Base-by-base conservation (phyloP, 352 stramenopile genomes). In the Phytophthora pinifolia region DNA sequence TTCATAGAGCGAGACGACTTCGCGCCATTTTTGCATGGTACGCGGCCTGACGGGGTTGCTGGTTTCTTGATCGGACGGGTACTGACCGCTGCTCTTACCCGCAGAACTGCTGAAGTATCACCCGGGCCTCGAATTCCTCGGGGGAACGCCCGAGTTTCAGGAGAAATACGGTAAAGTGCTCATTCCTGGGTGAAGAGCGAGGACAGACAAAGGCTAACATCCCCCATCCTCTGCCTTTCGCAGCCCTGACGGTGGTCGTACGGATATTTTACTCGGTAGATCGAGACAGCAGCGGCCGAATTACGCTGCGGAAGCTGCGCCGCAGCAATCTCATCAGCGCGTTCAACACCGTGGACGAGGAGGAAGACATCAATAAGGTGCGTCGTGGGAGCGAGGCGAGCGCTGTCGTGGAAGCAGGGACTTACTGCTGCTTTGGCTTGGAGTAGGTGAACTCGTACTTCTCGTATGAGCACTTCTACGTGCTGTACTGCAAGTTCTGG, bases 281-380 rank as follows among this genome's bases (percentile, higher is more conserved):
- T 83, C 89, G 85, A 70, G 86, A 94, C 61, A 96, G 96, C 69
- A 98, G 88, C 51, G 96, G 97, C n/a, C 72, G 77, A 42, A 98
- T 99, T 67, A 98, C 95, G 20, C 67, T 96, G 31, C 83, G 96
- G 30, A 97, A 99, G 67, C 67, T 99, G 27, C 78, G 95, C 36
- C 86, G 89, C 44, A 98, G 87, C 49, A 98, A 98, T 72, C 65
- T 99, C 8, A 77, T 99, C 25, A 82, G 90, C 38, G 92, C 96
- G 35, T 98, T 99, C 79, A 92, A 97, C 62, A 85, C 86, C 41
- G 96, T 99, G 3, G 97, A 99, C 67, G 94, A 98, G 75, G 96
- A 99, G 69, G 96, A 99, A 77, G 97, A 99, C 71, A 99, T 99
- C 68, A 99, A 99, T 80, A 98, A 98, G 80, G 97, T 99, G 41